Evolutionary conservation across 768 basidiomycete species (phyloP).

Genomic region (Boletus patriciae): DNA sequence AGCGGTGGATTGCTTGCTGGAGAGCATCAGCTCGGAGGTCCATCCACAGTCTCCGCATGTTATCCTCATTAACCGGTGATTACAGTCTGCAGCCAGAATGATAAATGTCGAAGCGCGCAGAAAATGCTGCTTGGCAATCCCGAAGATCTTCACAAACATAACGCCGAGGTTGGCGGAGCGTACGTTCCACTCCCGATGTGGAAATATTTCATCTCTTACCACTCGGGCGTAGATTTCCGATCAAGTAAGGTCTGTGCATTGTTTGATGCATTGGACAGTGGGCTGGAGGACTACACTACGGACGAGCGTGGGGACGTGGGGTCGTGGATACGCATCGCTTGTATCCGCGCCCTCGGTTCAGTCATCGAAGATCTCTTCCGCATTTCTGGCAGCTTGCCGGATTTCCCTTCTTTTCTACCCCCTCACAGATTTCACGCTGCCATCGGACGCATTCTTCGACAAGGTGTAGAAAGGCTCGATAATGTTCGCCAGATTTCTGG

Average conservation of each 20-base stretch:
- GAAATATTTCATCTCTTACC: constrained; percentile 10
- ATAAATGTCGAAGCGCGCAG: constrained; percentile 59
- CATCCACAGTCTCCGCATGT: constrained; percentile 23
- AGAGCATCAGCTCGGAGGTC: constrained; percentile 56
- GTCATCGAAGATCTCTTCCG: constrained; percentile 53
- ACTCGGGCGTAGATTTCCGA: constrained; percentile 44
- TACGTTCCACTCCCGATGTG: constrained; percentile 35
- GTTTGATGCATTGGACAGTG: constrained; percentile 59
- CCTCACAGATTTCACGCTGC: constrained; percentile 53
- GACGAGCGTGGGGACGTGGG: constrained; percentile 97
- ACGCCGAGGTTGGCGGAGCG: constrained; percentile 44
- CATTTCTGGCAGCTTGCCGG: constrained; percentile 39
- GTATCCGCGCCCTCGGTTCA: constrained; percentile 62
- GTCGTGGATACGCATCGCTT: constrained; percentile 88
- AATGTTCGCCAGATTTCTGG: constrained; percentile 86
- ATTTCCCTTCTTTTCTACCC: constrained; percentile 62
- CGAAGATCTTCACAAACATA: constrained; percentile 48
- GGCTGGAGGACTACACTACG: constrained; percentile 84
- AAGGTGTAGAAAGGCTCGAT: constrained; percentile 88
- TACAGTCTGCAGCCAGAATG: constrained; percentile 36
- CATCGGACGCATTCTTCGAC: constrained; percentile 75
- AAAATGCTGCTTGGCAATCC: constrained; percentile 49
- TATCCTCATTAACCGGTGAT: constrained; percentile 19
- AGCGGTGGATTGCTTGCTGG: constrained; percentile 58
- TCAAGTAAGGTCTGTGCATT: constrained; percentile 46